These are phyloP conservation scores for Pleurotus ostreatus DNA, from an alignment of 768 basidiomycete genomes.

Conservation along the genomic window DNA sequence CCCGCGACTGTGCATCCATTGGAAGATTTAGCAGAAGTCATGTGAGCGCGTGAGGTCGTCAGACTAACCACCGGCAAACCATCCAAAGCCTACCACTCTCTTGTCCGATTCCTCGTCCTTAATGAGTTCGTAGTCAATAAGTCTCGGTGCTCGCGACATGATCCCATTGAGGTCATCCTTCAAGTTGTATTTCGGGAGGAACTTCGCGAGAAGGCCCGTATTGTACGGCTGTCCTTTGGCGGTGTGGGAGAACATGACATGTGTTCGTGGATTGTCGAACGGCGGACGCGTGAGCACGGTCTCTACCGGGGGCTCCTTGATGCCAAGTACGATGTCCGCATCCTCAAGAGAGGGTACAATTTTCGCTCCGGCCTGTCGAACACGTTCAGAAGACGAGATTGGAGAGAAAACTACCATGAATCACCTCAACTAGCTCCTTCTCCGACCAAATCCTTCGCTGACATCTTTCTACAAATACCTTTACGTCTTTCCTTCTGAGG, in stretches of 20 bases:
- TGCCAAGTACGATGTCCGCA: slow-evolving; percentile 78
- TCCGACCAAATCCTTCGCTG: slow-evolving; percentile 68
- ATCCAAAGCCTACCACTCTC: slow-evolving; percentile 86
- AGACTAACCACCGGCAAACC: slow-evolving; percentile 80
- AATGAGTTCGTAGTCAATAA: slow-evolving; percentile 87
- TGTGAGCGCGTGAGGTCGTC: not conserved
- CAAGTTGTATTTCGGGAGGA: slow-evolving; percentile 30
- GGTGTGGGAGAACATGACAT: slow-evolving; percentile 93
- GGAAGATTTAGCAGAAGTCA: not conserved
- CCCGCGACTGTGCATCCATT: slow-evolving; percentile 59
- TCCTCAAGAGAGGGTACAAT: slow-evolving; percentile 51
- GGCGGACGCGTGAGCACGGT: slow-evolving; percentile 49
- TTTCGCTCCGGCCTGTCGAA: slow-evolving; percentile 69
- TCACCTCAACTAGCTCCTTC: slow-evolving; percentile 62
- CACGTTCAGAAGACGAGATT: slow-evolving; percentile 7
- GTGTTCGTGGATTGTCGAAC: slow-evolving; percentile 45
- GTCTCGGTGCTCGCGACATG: slow-evolving; percentile 31
- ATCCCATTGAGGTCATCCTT: not conserved
- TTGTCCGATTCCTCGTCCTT: slow-evolving; percentile 52
- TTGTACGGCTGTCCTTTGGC: slow-evolving; percentile 87
- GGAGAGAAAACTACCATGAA: slow-evolving; percentile 15
- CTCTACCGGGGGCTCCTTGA: slow-evolving; percentile 78
- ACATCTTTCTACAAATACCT: slow-evolving; percentile 75
- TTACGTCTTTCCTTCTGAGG: slow-evolving; percentile 49
- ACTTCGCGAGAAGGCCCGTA: slow-evolving; percentile 68